Percentiles rank a stretch among this genome's conserved stretches.
These are phyloP conservation scores for Tephrocybe sp. DNA, from an alignment of 768 basidiomycete genomes.

Conservation along the genomic window DNA sequence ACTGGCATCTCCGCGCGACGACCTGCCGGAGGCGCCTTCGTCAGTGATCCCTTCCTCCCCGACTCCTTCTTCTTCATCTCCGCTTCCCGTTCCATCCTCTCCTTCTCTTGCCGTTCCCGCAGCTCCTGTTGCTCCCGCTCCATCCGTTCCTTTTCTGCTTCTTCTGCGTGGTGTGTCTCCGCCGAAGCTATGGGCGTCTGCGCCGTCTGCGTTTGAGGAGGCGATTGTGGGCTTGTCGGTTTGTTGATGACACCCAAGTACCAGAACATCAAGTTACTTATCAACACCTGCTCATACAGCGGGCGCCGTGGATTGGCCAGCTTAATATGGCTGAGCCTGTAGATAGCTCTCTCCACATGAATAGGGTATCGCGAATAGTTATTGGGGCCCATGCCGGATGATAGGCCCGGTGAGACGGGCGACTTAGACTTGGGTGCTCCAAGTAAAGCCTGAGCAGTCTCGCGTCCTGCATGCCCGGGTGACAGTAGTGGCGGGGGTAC, in stretches of 20 bases:
- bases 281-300: conserved; percentile 93
- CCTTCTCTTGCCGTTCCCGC: conserved; percentile 37
- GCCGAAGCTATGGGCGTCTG: conserved; percentile 26
- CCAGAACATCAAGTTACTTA: conserved; percentile 98
- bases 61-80: conserved; percentile 57
- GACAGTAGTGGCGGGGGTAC: conserved; percentile 31
- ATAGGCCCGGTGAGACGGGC: conserved; percentile 57
- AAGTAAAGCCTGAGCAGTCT: conserved; percentile 83
- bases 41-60: conserved; percentile 58
- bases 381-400: conserved; percentile 38
- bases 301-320: conserved; percentile 95
- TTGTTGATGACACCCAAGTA: conserved; percentile 98
- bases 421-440: conserved; percentile 80
- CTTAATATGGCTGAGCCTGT: conserved; percentile 97
- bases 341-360: conserved; percentile 97
- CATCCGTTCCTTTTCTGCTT: conserved; percentile 37
- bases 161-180: conserved; percentile 28
- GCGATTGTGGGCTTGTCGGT: conserved; percentile 52
- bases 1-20: conserved; percentile 85
- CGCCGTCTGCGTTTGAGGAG: conserved; percentile 27
- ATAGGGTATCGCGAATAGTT: conserved; percentile 87
- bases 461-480: conserved; percentile 61
- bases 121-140: conserved; percentile 35
- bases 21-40: conserved; percentile 51
- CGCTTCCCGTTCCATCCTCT: conserved; percentile 41